Conservation (phyloP, 2,329 filamentous ascomycete genomes). For the Albophoma yamanashiensis region DNA sequence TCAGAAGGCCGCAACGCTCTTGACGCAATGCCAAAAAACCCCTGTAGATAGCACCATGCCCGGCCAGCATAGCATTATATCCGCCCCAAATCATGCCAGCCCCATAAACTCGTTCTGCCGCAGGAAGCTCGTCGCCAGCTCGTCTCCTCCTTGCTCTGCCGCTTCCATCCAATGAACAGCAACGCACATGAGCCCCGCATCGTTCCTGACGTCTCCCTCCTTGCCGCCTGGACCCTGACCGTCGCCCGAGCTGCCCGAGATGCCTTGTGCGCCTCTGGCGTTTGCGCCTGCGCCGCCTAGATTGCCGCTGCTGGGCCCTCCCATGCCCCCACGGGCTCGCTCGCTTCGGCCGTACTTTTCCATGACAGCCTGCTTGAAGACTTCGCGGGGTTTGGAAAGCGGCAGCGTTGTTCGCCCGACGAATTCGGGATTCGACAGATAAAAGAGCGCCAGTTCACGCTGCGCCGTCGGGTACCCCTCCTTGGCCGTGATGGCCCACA, state of each 20-base stretch:
- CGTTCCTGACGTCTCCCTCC: slow-evolving; percentile 50
- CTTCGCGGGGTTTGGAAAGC: slow-evolving; percentile 72
- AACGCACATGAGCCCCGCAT: slow-evolving; percentile 84
- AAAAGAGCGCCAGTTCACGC: slow-evolving; percentile 86
- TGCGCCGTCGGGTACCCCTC: slow-evolving; percentile 78
- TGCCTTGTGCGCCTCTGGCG: slow-evolving; percentile 10
- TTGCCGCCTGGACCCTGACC: slow-evolving; percentile 17
- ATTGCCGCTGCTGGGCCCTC: slow-evolving; percentile 10
- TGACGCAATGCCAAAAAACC: not conserved
- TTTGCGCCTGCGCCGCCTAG: slow-evolving; percentile 13
- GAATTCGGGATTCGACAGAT: slow-evolving; percentile 82
- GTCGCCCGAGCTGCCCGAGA: slow-evolving; percentile 7
- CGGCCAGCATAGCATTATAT: not conserved
- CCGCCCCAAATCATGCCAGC: slow-evolving; percentile 10
- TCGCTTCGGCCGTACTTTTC: slow-evolving; percentile 46
- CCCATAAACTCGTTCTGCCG: slow-evolving; percentile 47
- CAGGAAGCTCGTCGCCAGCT: slow-evolving; percentile 72
- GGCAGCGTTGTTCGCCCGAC: slow-evolving; percentile 73
- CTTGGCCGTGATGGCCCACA: slow-evolving; percentile 89
- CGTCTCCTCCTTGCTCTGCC: slow-evolving; percentile 76
- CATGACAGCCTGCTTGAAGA: slow-evolving; percentile 83
- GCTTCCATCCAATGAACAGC: slow-evolving; percentile 97
- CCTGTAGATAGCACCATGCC: not conserved
- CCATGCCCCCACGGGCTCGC: slow-evolving; percentile 11
- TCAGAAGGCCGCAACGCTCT: not conserved